Conservation (phyloP, 1,284 basidiomycete genomes). For the Cryptococcus sp. region DNA sequence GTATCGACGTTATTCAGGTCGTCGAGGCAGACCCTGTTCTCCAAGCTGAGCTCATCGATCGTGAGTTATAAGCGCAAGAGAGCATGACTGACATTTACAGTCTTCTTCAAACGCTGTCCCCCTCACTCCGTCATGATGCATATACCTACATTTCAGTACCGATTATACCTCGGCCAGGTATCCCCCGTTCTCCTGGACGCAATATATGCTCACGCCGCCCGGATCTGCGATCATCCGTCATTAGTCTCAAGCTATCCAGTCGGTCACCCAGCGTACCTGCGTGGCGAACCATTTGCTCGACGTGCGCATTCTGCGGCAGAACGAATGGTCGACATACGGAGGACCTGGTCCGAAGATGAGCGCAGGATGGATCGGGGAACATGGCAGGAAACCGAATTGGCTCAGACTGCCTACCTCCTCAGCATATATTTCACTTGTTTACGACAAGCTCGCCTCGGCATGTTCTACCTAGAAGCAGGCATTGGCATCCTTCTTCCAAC, state of each 20-base stretch:
- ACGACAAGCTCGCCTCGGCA: slow-evolving; percentile 46
- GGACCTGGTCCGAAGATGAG: slow-evolving; percentile 36
- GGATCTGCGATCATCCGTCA: slow-evolving; percentile 46
- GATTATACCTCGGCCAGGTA: slow-evolving; percentile 51
- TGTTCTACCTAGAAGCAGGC: slow-evolving; percentile 51
- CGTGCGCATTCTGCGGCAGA: slow-evolving; percentile 42
- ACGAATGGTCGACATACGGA: slow-evolving; percentile 35
- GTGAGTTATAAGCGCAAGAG: neutral
- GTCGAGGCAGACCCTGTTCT: slow-evolving; percentile 43
- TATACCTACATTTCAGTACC: slow-evolving; percentile 54
- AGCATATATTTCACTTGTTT: slow-evolving; percentile 52
- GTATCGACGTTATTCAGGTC: slow-evolving; percentile 30
- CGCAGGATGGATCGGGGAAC: slow-evolving; percentile 34
- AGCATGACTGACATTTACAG: slow-evolving; percentile 21
- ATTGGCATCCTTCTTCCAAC: slow-evolving; percentile 39
- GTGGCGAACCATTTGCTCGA: slow-evolving; percentile 48
- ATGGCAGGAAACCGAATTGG: slow-evolving; percentile 54
- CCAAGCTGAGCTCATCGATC: slow-evolving; percentile 36
- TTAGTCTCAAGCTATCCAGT: slow-evolving; percentile 36
- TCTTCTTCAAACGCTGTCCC: slow-evolving; percentile 53
- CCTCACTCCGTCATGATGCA: slow-evolving; percentile 55
- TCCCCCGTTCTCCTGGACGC: slow-evolving; percentile 54
- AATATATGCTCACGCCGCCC: slow-evolving; percentile 54
- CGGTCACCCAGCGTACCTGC: slow-evolving; percentile 35
- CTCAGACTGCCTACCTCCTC: slow-evolving; percentile 50